phyloP scores from a whole-genome alignment of 352 stramenopile species.

The Globisporangium irregulare region DNA sequence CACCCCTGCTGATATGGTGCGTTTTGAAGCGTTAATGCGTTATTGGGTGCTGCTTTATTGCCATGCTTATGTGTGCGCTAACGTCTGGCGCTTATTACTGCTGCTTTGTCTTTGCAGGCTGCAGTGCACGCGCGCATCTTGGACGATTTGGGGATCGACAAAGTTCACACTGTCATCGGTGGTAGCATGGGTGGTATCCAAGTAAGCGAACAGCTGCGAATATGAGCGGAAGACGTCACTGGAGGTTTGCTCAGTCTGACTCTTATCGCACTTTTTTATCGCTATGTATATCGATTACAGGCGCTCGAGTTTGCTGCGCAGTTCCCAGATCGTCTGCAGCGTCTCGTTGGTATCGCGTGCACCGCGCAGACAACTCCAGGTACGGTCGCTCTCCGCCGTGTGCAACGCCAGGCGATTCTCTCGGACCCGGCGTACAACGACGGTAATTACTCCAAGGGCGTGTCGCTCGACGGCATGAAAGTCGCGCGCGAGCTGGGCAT shows the following conservation, averaged over 20 bases:
- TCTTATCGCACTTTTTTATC: not conserved
- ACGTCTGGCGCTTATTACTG: not conserved
- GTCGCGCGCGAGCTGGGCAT: conserved; percentile 84
- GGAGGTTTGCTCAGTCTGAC: not conserved
- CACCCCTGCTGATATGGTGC: conserved; percentile 80
- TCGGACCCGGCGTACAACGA: conserved; percentile 76
- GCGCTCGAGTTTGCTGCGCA: conserved; percentile 84
- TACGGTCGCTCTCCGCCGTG: conserved; percentile 80
- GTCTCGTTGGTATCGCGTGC: conserved; percentile 75
- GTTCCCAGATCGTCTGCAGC: conserved; percentile 71
- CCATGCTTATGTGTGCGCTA: not conserved
- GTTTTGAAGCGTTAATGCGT: not conserved
- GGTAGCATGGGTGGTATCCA: conserved; percentile 86
- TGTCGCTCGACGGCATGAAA: conserved; percentile 74
- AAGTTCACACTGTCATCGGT: conserved; percentile 80
- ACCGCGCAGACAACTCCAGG: conserved; percentile 85
- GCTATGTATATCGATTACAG: conserved; percentile 21
- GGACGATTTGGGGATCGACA: conserved; percentile 69
- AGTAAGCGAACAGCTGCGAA: conserved; percentile 5
- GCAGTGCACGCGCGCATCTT: conserved; percentile 73
- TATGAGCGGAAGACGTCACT: not conserved
- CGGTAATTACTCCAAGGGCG: conserved; percentile 63
- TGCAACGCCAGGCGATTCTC: conserved; percentile 83
- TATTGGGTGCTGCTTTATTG: not conserved
- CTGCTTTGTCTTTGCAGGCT: conserved; percentile 24